Evolutionary conservation across 2,329 filamentous ascomycete species (phyloP).

Genomic region (Elsinoe necatrix): DNA sequence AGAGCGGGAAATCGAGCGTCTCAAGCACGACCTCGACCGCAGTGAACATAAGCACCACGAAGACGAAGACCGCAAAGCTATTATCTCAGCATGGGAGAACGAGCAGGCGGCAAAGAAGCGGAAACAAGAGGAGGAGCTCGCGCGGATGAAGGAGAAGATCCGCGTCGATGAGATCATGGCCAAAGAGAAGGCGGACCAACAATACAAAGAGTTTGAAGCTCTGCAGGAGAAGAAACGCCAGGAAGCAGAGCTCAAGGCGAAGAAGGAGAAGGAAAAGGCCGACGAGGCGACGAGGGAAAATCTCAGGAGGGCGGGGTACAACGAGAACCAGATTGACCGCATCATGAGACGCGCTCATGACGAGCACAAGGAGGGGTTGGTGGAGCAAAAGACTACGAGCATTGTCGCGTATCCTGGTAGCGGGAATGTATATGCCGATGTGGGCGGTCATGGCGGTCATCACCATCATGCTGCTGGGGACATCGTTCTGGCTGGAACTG

Average conservation of each 20-base stretch:
- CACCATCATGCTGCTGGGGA: slow-evolving; percentile 5
- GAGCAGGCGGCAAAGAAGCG: slow-evolving; percentile 11
- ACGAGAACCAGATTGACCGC: slow-evolving; percentile 1
- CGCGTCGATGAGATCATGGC: slow-evolving; percentile 10
- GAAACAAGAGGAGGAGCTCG: slow-evolving; percentile 2
- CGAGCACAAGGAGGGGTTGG: not conserved
- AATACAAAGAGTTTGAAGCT: slow-evolving; percentile 13
- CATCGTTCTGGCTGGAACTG: not conserved
- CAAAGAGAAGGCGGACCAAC: slow-evolving; percentile 13
- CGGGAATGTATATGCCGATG: not conserved
- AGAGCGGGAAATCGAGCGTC: slow-evolving; percentile 8
- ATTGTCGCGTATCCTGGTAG: slow-evolving; percentile 5
- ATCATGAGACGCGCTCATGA: not conserved
- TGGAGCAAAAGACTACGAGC: slow-evolving; percentile 6
- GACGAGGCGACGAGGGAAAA: slow-evolving; percentile 7
- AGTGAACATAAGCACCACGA: not conserved
- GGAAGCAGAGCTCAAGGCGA: slow-evolving; percentile 12
- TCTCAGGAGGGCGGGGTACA: slow-evolving; percentile 2
- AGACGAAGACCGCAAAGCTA: not conserved
- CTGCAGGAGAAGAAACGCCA: slow-evolving; percentile 7
- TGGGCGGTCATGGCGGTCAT: not conserved
- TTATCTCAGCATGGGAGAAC: slow-evolving; percentile 11
- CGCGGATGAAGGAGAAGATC: slow-evolving; percentile 7
- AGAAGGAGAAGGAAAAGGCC: slow-evolving; percentile 8
- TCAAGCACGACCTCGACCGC: not conserved